Conservation (phyloP, 768 basidiomycete species). For the Suillus fuscotomentosus region DNA sequence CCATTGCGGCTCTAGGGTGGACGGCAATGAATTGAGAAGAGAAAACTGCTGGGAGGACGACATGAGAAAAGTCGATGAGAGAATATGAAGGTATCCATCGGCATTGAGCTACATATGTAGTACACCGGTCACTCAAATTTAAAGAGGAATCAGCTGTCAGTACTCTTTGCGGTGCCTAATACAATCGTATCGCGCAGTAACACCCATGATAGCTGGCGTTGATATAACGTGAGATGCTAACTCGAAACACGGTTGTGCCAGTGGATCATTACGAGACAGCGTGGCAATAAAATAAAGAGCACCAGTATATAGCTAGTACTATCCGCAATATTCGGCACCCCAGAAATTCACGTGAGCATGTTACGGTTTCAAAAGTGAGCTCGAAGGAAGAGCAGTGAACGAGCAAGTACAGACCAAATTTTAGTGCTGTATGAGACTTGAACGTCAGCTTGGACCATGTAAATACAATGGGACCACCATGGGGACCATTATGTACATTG, state of each 20-base stretch:
- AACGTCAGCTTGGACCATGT: too few relatives aligned
- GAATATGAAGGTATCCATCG: neutral
- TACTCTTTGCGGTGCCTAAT: neutral
- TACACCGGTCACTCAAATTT: neutral
- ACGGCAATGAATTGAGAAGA: constrained; percentile 3
- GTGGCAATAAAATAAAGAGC: too few relatives aligned
- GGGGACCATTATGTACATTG: too few relatives aligned
- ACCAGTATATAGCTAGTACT: too few relatives aligned
- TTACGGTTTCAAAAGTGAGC: too few relatives aligned
- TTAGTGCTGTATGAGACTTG: too few relatives aligned
- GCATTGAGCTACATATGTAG: neutral
- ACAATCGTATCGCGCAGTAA: too few relatives aligned
- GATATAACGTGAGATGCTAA: neutral
- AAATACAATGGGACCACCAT: too few relatives aligned
- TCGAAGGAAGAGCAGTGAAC: too few relatives aligned
- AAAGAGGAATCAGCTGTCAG: constrained; percentile 12
- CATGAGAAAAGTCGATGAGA: neutral
- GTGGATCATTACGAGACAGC: neutral
- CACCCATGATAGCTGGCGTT: neutral
- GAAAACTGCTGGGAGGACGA: neutral
- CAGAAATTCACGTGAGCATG: too few relatives aligned
- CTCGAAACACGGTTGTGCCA: neutral
- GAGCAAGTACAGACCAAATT: too few relatives aligned
- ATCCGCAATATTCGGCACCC: too few relatives aligned
- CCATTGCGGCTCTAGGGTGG: constrained; percentile 13